Base-by-base conservation (phyloP, 345 rosid species). In the Eutrema japonicum region DNA sequence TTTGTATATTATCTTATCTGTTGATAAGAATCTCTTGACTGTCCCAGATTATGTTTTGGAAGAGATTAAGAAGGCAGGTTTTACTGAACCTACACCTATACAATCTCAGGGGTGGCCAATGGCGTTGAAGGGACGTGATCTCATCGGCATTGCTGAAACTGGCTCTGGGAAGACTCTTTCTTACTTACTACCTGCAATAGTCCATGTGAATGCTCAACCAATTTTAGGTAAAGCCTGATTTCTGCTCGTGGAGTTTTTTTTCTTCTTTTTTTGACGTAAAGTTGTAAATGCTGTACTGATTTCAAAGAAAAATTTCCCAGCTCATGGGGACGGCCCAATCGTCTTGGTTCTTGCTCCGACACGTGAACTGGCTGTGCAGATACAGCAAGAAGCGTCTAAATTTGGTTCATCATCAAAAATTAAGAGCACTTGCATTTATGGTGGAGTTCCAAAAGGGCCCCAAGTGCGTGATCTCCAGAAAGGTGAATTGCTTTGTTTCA, bases 101-200 rank as follows among this genome's bases (percentile, higher is more conserved):
- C 99, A 96, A 80, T 80, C 99, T 69, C 99, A 96, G 76, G 98
- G 99, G n/a, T 96, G 98, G 99, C 99, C 99, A 67, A 96, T 96
- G 99, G 99, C 99, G 36, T 83, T 92, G 77, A 90, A 81, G 73
- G 99, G 99, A 7, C 96, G 99, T 68, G 99, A 92, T 79, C 96
- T 92, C 35, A 85, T 92, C 35, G 99, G 99, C 68, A 92, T 92
- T 79, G 99, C 98, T 51, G 99, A 92, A 85, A 96, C 99, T 9
- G 99, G 99, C 8, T 92, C 98, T 7, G 99, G 99, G 56, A 96
- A 92, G 88, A 96, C 99, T 36, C 84, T 96, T 58, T 93, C 99
- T 3, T 92, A 92, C 68, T 83, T 96, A 18, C 82, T 96, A 71
- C 98, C 99, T 55, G 96, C 99, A 12, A 96, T 96, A 71, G 96